Percentiles rank a stretch among this genome's conserved stretches.
These are phyloP conservation scores for Bromus sterilis DNA, from an alignment of 176 grass and related monocot genomes.

Conservation along the genomic window DNA sequence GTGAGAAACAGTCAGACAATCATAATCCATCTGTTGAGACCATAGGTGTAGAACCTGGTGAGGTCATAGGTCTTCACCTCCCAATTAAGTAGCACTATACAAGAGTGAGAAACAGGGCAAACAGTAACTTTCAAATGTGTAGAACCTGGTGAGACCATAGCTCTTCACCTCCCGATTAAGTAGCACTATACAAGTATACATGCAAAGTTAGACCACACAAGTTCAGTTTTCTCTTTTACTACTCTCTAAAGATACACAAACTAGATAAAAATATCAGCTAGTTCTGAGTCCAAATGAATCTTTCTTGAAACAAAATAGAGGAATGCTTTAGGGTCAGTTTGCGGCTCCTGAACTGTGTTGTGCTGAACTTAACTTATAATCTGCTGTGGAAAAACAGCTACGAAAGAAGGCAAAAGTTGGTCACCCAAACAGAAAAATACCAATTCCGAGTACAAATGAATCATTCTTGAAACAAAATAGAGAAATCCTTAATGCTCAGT, in stretches of 20 bases:
- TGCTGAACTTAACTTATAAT: neutral
- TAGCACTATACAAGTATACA: neutral
- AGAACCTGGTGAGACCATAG: slow-evolving; percentile 2
- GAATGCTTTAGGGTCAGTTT: neutral
- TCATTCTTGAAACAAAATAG: neutral
- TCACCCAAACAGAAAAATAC: neutral
- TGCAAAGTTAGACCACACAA: neutral
- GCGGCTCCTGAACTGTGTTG: neutral
- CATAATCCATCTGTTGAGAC: too few relatives aligned
- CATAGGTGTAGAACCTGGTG: too few relatives aligned
- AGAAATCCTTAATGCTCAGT: neutral
- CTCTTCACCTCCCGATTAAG: neutral
- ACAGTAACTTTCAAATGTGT: neutral
- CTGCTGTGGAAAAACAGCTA: neutral
- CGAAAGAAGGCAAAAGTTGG: neutral
- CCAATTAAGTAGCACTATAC: too few relatives aligned
- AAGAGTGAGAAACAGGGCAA: neutral
- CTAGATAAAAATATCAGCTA: neutral
- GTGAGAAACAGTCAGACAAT: neutral
- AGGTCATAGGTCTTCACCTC: too few relatives aligned
- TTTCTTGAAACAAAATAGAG: neutral
- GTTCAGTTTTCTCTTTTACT: neutral
- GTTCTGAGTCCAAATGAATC: neutral
- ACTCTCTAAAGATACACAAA: slow-evolving; percentile 8
- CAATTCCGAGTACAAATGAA: neutral